These are phyloP conservation scores for Medicago truncatula DNA, from an alignment of 306 rosid genomes.

Conservation along the genomic window MtrunA17r5.0-ANR NC_053045.1:55850001-55850500, in stretches of 20 bases:
- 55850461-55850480: too few relatives aligned
- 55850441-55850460: neutral
- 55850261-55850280: slow-evolving; percentile 29
- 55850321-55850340: slow-evolving; percentile 6
- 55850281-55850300: neutral
- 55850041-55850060: slow-evolving; percentile 16
- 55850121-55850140: slow-evolving; percentile 15
- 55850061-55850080: slow-evolving; percentile 31
- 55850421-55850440: neutral
- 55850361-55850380: slow-evolving; percentile 12
- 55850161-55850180: slow-evolving; percentile 20
- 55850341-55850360: slow-evolving; percentile 16
- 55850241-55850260: slow-evolving; percentile 34
- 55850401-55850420: slow-evolving; percentile 25
- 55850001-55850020: neutral
- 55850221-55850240: slow-evolving; percentile 40
- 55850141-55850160: slow-evolving; percentile 5
- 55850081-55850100: slow-evolving; percentile 21
- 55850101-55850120: neutral
- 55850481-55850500: too few relatives aligned
- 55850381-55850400: neutral
- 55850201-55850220: neutral
- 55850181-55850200: neutral
- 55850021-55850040: slow-evolving; percentile 8
- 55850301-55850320: slow-evolving; percentile 25